phyloP scores from a whole-genome alignment of 768 basidiomycete genomes.

The Boletus patriciae region DNA sequence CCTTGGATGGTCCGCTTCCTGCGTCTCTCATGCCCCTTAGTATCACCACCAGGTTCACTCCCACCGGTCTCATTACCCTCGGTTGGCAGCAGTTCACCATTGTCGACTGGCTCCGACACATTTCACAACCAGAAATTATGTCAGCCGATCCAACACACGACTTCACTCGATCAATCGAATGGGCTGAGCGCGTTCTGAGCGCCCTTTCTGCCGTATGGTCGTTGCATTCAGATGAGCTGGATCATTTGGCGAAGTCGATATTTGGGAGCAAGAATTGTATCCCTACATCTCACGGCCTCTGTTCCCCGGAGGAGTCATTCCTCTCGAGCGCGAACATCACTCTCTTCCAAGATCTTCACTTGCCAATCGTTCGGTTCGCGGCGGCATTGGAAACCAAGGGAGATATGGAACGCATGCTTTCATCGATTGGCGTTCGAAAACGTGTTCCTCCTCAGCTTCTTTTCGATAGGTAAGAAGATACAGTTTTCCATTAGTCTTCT shows the following conservation, averaged over 20 bases:
- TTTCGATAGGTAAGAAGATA: background rate
- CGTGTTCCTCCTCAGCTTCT: background rate
- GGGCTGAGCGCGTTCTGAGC: conserved; percentile 75
- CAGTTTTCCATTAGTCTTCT: background rate
- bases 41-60: conserved; percentile 58
- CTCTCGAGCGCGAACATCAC: conserved; percentile 66
- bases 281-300: background rate
- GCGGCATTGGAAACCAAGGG: background rate
- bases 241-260: background rate
- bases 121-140: conserved; percentile 47
- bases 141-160: conserved; percentile 51
- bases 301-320: conserved; percentile 43
- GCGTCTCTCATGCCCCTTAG: conserved; percentile 57
- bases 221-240: conserved; percentile 42
- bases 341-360: background rate
- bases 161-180: conserved; percentile 59
- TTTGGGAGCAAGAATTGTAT: background rate
- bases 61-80: conserved; percentile 55
- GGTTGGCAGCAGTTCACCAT: conserved; percentile 78
- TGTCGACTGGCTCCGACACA: conserved; percentile 66
- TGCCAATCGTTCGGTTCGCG: background rate
- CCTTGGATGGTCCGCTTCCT: conserved; percentile 76
- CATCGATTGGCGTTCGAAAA: background rate
- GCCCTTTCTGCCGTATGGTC: conserved; percentile 69
- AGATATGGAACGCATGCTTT: background rate